Evolutionary conservation across 345 rosid species (phyloP).

Genomic region (Anastatica hierochuntica): DNA sequence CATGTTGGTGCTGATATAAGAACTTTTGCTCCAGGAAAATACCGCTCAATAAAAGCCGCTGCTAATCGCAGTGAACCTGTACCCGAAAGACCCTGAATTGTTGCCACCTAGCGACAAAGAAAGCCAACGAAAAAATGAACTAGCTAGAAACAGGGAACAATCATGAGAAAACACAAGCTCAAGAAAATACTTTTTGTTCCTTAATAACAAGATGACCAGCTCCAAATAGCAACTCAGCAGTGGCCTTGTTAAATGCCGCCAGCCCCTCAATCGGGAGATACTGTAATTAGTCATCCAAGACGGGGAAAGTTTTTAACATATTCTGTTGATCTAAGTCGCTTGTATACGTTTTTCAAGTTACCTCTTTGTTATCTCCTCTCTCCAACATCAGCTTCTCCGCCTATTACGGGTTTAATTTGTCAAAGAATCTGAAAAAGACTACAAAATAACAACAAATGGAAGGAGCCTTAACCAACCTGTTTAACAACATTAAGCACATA

Average conservation of each 20-base stretch:
- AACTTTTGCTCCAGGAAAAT: constrained; percentile 87
- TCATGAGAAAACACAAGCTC: not conserved
- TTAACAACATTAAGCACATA: constrained; percentile 92
- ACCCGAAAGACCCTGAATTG: constrained; percentile 96
- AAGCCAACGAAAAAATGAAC: too few species aligned
- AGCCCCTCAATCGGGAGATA: constrained; percentile 97
- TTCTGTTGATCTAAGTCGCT: not conserved
- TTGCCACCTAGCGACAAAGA: constrained; percentile 54
- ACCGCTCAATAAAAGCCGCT: constrained; percentile 86
- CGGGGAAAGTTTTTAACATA: not conserved
- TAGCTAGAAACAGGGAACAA: not conserved
- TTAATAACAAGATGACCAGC: constrained; percentile 63
- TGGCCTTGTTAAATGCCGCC: constrained; percentile 82
- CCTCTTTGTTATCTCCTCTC: constrained; percentile 95
- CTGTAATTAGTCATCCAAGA: constrained; percentile 36
- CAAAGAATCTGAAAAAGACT: not conserved
- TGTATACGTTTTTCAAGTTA: constrained; percentile 25
- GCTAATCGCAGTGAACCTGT: constrained; percentile 93
- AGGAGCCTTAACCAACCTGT: constrained; percentile 64
- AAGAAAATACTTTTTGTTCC: constrained; percentile 54
- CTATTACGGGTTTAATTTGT: constrained; percentile 24
- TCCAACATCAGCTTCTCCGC: constrained; percentile 87
- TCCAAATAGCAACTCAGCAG: constrained; percentile 86
- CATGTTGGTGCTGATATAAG: constrained; percentile 87
- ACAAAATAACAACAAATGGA: too few species aligned